phyloP scores from a whole-genome alignment of 768 basidiomycete species.

The Lentinula sp. region DNA sequence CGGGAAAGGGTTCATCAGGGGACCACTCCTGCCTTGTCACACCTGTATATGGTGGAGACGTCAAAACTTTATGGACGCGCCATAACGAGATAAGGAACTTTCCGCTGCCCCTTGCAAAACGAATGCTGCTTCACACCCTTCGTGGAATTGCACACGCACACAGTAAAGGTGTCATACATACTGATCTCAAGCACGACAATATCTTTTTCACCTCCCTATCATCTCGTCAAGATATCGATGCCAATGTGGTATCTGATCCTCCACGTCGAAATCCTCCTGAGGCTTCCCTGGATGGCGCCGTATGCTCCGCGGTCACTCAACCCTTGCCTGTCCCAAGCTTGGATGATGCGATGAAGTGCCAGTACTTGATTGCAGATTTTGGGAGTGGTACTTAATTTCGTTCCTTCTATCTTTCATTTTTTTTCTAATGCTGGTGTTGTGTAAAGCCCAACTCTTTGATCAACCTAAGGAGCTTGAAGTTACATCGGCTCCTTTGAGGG shows the following conservation, averaged over 20 bases:
- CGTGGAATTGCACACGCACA: slow-evolving; percentile 11
- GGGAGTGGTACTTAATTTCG: slow-evolving; percentile 7
- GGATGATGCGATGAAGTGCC: slow-evolving; percentile 2
- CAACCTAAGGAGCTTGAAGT: background rate
- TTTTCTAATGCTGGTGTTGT: background rate
- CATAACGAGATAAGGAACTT: background rate
- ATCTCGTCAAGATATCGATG: background rate
- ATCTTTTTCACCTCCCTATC: slow-evolving; percentile 6
- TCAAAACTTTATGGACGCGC: background rate
- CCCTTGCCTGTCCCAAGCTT: slow-evolving; percentile 9
- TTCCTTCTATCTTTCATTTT: background rate
- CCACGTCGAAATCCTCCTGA: slow-evolving; percentile 8
- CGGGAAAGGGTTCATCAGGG: slow-evolving; percentile 7
- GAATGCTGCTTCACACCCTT: slow-evolving; percentile 10
- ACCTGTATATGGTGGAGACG: slow-evolving; percentile 8
- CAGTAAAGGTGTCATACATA: slow-evolving; percentile 6
- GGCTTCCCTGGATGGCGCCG: background rate
- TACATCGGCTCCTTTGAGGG: slow-evolving; percentile 1
- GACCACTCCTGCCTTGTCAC: slow-evolving; percentile 11
- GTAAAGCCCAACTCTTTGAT: slow-evolving; percentile 5
- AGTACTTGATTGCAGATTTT: slow-evolving; percentile 9
- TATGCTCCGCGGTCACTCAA: slow-evolving; percentile 9
- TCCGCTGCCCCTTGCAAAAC: slow-evolving; percentile 8
- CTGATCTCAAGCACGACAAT: slow-evolving; percentile 12
- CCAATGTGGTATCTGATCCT: background rate